These are phyloP conservation scores for Pneumocystis jirovecii DNA, from an alignment of 1,139 yeast species.

Conservation along the genomic window DNA sequence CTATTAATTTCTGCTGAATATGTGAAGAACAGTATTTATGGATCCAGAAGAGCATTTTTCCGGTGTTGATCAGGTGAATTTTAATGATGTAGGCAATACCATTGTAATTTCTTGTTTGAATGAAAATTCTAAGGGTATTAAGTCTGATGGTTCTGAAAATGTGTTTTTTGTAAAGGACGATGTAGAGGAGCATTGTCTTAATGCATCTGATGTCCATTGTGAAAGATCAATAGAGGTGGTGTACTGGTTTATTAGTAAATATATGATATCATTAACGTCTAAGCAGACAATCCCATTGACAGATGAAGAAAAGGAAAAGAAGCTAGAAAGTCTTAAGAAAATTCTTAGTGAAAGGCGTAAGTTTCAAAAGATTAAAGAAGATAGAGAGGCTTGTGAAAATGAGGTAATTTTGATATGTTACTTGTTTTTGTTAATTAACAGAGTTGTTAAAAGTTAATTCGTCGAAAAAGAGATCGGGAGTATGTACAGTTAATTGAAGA, in stretches of 20 bases:
- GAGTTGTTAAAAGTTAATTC: conserved; percentile 20
- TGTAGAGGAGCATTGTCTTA: conserved; percentile 14
- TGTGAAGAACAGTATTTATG: not conserved
- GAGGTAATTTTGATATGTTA: conserved; percentile 3
- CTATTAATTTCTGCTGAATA: not conserved
- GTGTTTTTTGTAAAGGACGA: conserved; percentile 11
- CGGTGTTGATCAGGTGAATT: not conserved
- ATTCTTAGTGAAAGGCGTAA: conserved; percentile 21
- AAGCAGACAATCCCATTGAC: conserved; percentile 15
- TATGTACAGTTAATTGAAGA: conserved; percentile 22
- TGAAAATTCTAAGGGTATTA: conserved; percentile 14
- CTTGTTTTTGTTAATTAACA: not conserved
- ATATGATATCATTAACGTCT: not conserved
- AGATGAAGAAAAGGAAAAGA: conserved; percentile 22
- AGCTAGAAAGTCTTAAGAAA: conserved; percentile 21
- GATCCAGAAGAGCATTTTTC: not conserved
- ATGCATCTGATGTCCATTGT: conserved; percentile 13
- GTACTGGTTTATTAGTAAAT: conserved; percentile 3
- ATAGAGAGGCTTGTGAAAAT: conserved; percentile 5
- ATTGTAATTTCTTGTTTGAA: not conserved
- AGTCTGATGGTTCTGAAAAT: conserved; percentile 15
- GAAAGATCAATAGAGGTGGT: conserved; percentile 15
- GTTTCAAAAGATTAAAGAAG: conserved; percentile 7
- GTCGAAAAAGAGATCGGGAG: conserved; percentile 23
- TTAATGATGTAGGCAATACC: not conserved